phyloP scores from a whole-genome alignment of 768 basidiomycete species.

The Rhizopogon roseolus region DNA sequence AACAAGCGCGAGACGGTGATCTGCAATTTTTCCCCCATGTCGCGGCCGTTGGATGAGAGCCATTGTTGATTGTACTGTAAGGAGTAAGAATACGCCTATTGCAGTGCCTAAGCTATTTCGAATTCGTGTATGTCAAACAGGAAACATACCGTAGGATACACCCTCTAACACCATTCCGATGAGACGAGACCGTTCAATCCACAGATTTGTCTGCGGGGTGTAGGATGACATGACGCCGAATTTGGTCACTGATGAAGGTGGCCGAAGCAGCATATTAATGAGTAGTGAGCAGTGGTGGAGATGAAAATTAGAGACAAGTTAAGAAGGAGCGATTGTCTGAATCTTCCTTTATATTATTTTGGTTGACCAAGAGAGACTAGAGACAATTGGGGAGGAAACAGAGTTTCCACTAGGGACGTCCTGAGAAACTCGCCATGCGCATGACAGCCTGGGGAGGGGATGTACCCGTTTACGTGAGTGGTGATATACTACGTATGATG shows the following conservation, averaged over 20 bases:
- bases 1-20: slow-evolving; percentile 7
- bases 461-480: too few relatives aligned
- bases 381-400: background rate
- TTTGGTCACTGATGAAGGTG: background rate
- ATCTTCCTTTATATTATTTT: too few relatives aligned
- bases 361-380: background rate
- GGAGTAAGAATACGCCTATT: slow-evolving; percentile 15
- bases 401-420: too few relatives aligned
- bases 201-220: slow-evolving; percentile 12
- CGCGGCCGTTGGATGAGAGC: slow-evolving; percentile 1
- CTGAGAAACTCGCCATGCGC: too few relatives aligned
- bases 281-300: background rate
- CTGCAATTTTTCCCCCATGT: background rate
- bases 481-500: too few relatives aligned
- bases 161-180: slow-evolving; percentile 13
- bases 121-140: background rate
- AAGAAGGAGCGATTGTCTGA: too few relatives aligned
- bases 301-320: too few relatives aligned
- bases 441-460: too few relatives aligned
- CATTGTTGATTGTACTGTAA: background rate
- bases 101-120: background rate
- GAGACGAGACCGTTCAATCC: slow-evolving; percentile 21
- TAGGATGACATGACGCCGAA: slow-evolving; percentile 13
- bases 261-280: background rate
- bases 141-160: slow-evolving; percentile 15